Base-by-base conservation (phyloP, 2,329 filamentous ascomycete genomes). In the Byssochlamys sp. region DNA sequence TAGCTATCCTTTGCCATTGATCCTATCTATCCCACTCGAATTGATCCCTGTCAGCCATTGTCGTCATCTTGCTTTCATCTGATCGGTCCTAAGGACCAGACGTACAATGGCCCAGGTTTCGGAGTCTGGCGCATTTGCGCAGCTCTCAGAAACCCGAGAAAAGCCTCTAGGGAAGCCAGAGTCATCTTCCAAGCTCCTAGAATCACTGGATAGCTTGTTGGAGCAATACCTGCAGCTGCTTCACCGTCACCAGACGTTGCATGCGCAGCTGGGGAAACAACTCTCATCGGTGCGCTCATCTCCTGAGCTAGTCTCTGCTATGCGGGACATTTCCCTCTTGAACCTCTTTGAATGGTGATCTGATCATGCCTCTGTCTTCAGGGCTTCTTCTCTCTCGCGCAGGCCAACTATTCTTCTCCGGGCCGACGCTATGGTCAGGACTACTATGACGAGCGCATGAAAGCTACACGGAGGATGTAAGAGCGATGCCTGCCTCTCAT, bases 381-480 rank as follows among this genome's bases (percentile, higher is more conserved):
- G 72, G 78, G 77, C 3, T 80, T 78, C 60, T 66, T 80, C 45
- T 72, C 75, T 39, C 72, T 80, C 31, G 74, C 78, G 24, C 73
- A 78, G 57, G 78, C 78, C 39, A 80, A 80, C 60, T 77, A 77
- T 59, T 73, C 73, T 59, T 69, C 75, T 2, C 72, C 75, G 14
- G 75, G 75, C 14, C 72, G 76, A 56, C 67, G 74, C 54, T 78
- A 76, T 68, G 78, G 78, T 12, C 69, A 74, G 35, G 77, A 80
- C 55, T 78, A 75, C 60, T 80, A 79, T 58, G 78, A 80, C 65
- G 74, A 75, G 52, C 69, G 78, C 31, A 80, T 80, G 78, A 78
- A 79, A 62, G 77, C 77, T 14, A 72, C 67, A 25, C 68, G 69
- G 58, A 73, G 64, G 58, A 68, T 77, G 75, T 77, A 67, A 54